Conservation (phyloP, 306 rosid species). For the Clitoria ternatea region DNA sequence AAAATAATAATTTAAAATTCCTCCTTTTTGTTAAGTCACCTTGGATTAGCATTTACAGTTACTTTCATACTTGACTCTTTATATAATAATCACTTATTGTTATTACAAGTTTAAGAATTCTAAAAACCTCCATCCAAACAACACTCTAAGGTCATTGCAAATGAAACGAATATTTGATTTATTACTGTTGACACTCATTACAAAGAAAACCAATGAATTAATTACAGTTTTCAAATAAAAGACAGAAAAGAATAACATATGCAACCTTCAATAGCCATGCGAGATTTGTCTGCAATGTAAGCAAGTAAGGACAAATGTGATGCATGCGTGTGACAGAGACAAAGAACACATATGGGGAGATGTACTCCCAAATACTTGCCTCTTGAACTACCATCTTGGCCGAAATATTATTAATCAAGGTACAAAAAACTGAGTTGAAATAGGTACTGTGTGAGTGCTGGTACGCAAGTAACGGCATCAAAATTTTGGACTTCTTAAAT, state of each 20-base stretch:
- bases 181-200: background rate
- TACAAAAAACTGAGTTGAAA: conserved; percentile 15
- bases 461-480: conserved; percentile 5
- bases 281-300: background rate
- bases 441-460: background rate
- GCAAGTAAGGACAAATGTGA: background rate
- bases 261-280: background rate
- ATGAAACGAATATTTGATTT: background rate
- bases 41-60: too few species aligned
- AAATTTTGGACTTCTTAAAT: conserved; percentile 10
- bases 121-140: background rate
- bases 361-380: conserved; percentile 2
- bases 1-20: too few species aligned
- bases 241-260: background rate
- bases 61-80: too few species aligned
- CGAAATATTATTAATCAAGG: background rate
- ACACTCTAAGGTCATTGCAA: background rate
- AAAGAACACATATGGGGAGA: background rate
- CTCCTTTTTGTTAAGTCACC: too few species aligned
- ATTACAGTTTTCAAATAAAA: background rate
- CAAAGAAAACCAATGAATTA: background rate
- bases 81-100: too few species aligned
- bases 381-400: conserved; percentile 14
- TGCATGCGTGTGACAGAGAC: background rate
- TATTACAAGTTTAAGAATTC: too few species aligned